Evolutionary conservation across 306 rosid genomes (phyloP), one percentile per base, ranked within the genome.

Genomic region (Sicyos edulis): DNA sequence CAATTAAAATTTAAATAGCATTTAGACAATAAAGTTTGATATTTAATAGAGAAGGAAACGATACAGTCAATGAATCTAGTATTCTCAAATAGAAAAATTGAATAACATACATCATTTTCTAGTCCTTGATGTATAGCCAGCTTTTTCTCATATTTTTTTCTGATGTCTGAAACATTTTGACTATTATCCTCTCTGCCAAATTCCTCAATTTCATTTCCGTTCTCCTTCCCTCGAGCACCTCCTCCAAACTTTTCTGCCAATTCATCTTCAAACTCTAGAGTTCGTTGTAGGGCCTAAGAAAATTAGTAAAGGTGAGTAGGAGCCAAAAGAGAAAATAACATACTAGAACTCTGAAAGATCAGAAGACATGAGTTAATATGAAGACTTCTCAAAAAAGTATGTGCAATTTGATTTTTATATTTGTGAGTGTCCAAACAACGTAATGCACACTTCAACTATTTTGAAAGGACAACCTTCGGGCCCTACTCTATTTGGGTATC

Each of bases 231-330:
- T 78, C 81, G 92, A 62, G 88, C 71, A 50, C 99, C 97, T 78
- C 92, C 99, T 19, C 97, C 99, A 77, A 93, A 93, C 82, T 93
- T 93, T 78, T 91, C 99, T 58, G 99, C 99, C 78, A 93, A 80
- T 80, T 93, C 99, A 83, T 93, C 97, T 81, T 93, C 99, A 86
- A 93, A 93, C 79, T 93, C 97, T 76, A 91, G 85, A 77, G 99
- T 93, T 77, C 97, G 82, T 72, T 93, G 99, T 73, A 93, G 85
- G 71, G 97, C 97, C 99, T 93, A 82, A 26, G 75, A 76, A 24
- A 77, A 40, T 77, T 45, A 50, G 77, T 42, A 50, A 52, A n/a
- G 22, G 73, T 65, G 40, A 70, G 62, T 16, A 61, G 10, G 49
- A 68, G 52, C 63, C 65, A 34, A 79, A 75, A 76, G 71, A 77